phyloP scores from a whole-genome alignment of 371 early-diverging fungal genomes.

The Entomophthora muscae region DNA sequence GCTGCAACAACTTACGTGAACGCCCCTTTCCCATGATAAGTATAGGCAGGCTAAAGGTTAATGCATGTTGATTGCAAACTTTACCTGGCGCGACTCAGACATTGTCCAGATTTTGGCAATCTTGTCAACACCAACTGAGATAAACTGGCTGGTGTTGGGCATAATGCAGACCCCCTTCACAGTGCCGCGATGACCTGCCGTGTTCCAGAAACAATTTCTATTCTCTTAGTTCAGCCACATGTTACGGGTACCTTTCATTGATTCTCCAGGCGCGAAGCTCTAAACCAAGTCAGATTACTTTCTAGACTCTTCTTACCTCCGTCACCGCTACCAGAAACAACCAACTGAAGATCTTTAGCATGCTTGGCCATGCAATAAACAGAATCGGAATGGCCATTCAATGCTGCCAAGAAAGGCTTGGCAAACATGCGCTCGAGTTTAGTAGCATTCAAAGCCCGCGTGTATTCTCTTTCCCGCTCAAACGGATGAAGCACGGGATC shows the following conservation, averaged over 20 bases:
- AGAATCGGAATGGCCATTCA: conserved; percentile 90
- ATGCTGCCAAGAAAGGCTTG: conserved; percentile 90
- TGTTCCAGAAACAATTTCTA: conserved; percentile 9
- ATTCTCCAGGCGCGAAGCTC: conserved; percentile 13
- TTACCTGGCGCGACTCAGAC: conserved; percentile 5
- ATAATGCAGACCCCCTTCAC: conserved; percentile 13
- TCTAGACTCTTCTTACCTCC: conserved; percentile 34
- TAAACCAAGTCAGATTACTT: neutral
- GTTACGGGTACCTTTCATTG: conserved; percentile 6
- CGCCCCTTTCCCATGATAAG: conserved; percentile 53
- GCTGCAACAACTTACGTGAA: conserved; percentile 24
- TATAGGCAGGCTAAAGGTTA: conserved; percentile 27
- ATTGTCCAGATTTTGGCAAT: conserved; percentile 15
- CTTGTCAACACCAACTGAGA: conserved; percentile 16
- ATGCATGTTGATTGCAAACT: neutral
- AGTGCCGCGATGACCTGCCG: conserved; percentile 11
- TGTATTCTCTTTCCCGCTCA: conserved; percentile 92
- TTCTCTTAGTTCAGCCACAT: no score
- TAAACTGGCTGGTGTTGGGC: conserved; percentile 7
- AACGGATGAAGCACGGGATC: conserved; percentile 89
- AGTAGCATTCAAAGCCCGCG: conserved; percentile 86
- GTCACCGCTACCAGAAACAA: conserved; percentile 86
- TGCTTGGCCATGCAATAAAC: conserved; percentile 91
- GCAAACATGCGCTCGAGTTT: conserved; percentile 96
- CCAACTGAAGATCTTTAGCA: conserved; percentile 51